phyloP scores from a whole-genome alignment of 495 filamentous ascomycete species.

The Penicillium desertorum region DNA sequence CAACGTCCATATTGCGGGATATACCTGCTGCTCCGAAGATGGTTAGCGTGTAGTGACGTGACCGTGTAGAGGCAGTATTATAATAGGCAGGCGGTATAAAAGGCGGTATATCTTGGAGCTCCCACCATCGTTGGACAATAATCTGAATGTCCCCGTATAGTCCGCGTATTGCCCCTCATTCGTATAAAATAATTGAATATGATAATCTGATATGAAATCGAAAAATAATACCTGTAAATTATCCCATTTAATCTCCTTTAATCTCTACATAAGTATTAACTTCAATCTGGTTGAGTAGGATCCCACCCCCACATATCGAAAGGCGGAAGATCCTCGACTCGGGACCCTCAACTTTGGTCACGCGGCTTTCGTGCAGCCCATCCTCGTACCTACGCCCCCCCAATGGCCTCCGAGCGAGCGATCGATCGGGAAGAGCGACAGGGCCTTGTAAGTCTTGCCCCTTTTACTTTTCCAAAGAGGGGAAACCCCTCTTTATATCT shows the following conservation, averaged over 20 bases:
- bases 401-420: conserved; percentile 62
- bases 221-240: not conserved
- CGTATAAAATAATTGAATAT: not conserved
- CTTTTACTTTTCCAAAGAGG: conserved; percentile 15
- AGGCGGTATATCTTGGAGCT: too few species aligned
- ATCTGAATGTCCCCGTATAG: conserved; percentile 8
- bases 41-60: too few species aligned
- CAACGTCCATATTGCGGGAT: too few species aligned
- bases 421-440: conserved; percentile 90
- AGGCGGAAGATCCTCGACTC: conserved; percentile 31
- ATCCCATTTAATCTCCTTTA: not conserved
- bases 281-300: not conserved
- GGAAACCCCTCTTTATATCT: conserved; percentile 15
- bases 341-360: conserved; percentile 40
- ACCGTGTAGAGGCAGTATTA: too few species aligned
- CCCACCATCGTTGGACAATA: not conserved
- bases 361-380: conserved; percentile 69
- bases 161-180: conserved; percentile 7
- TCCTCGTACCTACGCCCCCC: conserved; percentile 81
- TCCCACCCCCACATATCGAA: conserved; percentile 16
- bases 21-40: too few species aligned
- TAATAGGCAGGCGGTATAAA: too few species aligned
- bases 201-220: not conserved
- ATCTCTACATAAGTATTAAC: not conserved
- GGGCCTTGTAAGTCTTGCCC: conserved; percentile 70